Conservation (phyloP, 257 asterid genomes). For the Solanum neorickii region DNA sequence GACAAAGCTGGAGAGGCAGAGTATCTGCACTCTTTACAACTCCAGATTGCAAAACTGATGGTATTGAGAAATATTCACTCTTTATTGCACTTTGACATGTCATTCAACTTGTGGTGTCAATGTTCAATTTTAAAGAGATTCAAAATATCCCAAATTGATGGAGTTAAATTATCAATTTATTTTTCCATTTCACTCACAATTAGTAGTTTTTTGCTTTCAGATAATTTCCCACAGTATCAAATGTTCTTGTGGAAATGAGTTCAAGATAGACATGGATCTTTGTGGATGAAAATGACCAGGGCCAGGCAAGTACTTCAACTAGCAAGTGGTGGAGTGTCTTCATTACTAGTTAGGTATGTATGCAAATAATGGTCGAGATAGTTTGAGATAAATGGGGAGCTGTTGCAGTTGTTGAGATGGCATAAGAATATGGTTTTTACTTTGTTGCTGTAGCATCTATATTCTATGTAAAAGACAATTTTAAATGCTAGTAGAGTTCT, state of each 20-base stretch:
- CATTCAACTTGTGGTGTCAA: neutral
- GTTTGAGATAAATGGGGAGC: neutral
- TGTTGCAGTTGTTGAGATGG: neutral
- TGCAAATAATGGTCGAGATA: neutral
- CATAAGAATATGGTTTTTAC: neutral
- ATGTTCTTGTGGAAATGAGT: slow-evolving; percentile 73
- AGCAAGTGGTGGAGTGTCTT: neutral
- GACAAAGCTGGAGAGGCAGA: slow-evolving; percentile 68
- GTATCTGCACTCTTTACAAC: slow-evolving; percentile 62
- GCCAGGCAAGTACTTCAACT: neutral
- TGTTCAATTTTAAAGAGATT: neutral
- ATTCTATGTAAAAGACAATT: neutral
- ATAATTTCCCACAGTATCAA: slow-evolving; percentile 39
- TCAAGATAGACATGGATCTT: slow-evolving; percentile 28
- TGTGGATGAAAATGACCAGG: slow-evolving; percentile 10
- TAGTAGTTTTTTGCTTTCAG: slow-evolving; percentile 20
- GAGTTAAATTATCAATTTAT: neutral
- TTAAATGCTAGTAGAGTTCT: neutral
- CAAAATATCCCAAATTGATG: neutral
- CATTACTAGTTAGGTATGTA: neutral
- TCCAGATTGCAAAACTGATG: slow-evolving; percentile 54
- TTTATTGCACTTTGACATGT: neutral
- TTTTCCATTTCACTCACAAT: neutral
- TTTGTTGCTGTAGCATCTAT: neutral
- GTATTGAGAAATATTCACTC: slow-evolving; percentile 21